Evolutionary conservation across 306 rosid genomes (phyloP), one percentile per base, ranked within the genome.

Genomic region (Medicago arabica): DNA sequence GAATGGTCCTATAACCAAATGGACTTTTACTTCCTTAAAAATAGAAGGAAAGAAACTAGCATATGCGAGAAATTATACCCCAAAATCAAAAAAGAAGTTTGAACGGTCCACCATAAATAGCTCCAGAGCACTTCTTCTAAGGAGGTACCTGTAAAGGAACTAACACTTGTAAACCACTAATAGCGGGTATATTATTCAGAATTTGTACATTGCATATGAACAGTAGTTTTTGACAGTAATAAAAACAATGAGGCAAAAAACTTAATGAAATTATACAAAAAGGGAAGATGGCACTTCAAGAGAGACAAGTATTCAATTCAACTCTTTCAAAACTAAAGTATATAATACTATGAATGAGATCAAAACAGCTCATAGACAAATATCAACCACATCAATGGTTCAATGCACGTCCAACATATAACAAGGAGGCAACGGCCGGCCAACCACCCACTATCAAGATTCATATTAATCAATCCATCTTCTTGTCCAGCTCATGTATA

Each of bases 111-210:
- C 90, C 99, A 92, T 86, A 85, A 95, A 92, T 78, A 95, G 91
- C 85, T 95, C 99, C 81, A 95, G 83, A 77, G 99, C 97, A 87
- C 98, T 92, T 87, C 99, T 89, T 90, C 98, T 86, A 53, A 95
- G 91, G 69, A 95, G 97, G 86, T 92, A 92, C 79, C 99, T 95
- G 88, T 59, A 76, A 78, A 59, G 71, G 41, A 78, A 77, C 19
- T 14, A 76, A 76, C 60, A 25, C 47, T 70, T 31, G 39, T 73
- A 68, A 83, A 61, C 9, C 51, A 66, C 77, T 34, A 40, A 77
- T 54, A 80, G 11, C 12, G 47, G 11, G 55, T 28, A 58, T 61
- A 7, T 13, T 59, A 9, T 44, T 40, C n/a, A 19, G 50, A 75
- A 80, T 23, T 63, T 44, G 17, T 21, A 67, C 19, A 38, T n/a